Evolutionary conservation across 164 flowering plant genomes (phyloP).

Genomic region (Kingdonia uniflora): DNA sequence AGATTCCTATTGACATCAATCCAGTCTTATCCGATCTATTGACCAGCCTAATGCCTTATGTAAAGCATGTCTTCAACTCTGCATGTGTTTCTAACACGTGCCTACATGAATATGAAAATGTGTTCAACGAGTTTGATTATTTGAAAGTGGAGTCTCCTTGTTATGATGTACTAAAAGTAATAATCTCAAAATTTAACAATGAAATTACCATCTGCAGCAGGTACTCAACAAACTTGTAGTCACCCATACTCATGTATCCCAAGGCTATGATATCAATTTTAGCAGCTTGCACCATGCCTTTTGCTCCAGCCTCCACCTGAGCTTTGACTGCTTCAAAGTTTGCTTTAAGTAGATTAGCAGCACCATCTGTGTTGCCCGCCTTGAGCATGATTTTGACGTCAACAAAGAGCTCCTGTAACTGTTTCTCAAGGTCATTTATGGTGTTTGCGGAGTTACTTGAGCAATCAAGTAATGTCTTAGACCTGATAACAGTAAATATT

Average conservation of each 20-base stretch:
- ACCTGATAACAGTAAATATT: slow-evolving; percentile 28
- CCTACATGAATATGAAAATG: too few relatives aligned
- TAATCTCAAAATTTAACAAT: background rate
- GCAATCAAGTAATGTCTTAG: slow-evolving; percentile 20
- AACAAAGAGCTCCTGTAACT: slow-evolving; percentile 57
- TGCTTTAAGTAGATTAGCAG: slow-evolving; percentile 61
- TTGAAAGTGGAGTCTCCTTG: too few relatives aligned
- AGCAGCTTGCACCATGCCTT: slow-evolving; percentile 80
- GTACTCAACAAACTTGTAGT: slow-evolving; percentile 32
- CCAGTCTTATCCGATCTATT: too few relatives aligned
- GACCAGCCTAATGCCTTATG: too few relatives aligned
- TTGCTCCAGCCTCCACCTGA: slow-evolving; percentile 49
- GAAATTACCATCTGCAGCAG: slow-evolving; percentile 46
- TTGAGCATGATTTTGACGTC: slow-evolving; percentile 60
- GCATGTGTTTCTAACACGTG: too few relatives aligned
- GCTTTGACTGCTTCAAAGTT: slow-evolving; percentile 71
- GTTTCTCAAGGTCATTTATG: slow-evolving; percentile 39
- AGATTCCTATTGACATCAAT: too few relatives aligned
- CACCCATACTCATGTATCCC: slow-evolving; percentile 63
- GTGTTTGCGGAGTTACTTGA: slow-evolving; percentile 20
- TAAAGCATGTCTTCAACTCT: too few relatives aligned
- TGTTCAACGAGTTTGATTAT: too few relatives aligned
- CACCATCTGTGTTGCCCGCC: slow-evolving; percentile 49
- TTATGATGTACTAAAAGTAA: too few relatives aligned
- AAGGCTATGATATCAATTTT: slow-evolving; percentile 65